Conservation (phyloP, 2,329 filamentous ascomycete genomes). For the Mycosphaerella arachidis region DNA sequence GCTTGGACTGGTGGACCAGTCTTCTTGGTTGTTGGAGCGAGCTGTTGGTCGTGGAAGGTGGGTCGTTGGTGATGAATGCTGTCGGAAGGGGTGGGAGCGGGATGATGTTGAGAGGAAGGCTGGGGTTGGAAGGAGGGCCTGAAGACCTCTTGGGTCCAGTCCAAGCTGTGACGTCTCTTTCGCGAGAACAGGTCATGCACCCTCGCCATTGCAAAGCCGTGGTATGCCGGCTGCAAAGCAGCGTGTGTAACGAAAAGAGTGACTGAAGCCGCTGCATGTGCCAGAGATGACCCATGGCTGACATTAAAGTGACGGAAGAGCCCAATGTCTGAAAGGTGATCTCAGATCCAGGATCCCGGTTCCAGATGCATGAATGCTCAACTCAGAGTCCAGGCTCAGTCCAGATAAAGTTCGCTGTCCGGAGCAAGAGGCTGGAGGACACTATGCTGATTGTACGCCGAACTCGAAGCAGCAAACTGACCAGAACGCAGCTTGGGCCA, state of each 20-base stretch:
- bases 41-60: neutral
- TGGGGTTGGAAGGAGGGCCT: neutral
- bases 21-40: neutral
- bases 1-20: neutral
- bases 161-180: neutral
- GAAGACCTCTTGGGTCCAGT: neutral
- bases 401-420: too few relatives aligned
- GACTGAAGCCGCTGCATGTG: neutral
- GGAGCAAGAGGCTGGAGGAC: too few relatives aligned
- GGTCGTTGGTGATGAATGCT: too few relatives aligned
- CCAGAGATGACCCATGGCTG: too few relatives aligned
- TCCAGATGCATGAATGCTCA: too few relatives aligned
- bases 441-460: too few relatives aligned
- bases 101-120: neutral
- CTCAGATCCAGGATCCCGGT: too few relatives aligned
- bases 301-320: too few relatives aligned
- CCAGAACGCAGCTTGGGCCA: too few relatives aligned
- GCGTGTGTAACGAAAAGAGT: neutral
- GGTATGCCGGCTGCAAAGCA: neutral
- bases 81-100: neutral
- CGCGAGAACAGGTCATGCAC: neutral
- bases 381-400: too few relatives aligned
- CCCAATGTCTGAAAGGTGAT: too few relatives aligned
- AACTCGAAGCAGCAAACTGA: too few relatives aligned
- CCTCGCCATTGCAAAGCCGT: neutral